These are phyloP conservation scores for Thelephora ganbajun DNA, from an alignment of 768 basidiomycete species.

Conservation along the genomic window DNA sequence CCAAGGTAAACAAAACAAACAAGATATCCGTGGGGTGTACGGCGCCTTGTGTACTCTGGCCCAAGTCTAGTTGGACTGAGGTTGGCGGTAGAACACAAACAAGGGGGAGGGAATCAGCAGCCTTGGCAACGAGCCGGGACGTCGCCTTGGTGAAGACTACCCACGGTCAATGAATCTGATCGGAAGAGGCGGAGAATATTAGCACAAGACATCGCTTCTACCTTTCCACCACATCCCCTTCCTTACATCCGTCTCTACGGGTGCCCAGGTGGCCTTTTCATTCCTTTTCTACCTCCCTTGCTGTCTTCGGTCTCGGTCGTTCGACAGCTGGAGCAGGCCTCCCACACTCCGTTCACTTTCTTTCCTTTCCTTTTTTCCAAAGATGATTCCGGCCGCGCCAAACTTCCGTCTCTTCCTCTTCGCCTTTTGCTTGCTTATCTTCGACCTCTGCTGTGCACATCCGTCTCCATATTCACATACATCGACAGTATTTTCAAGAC, in stretches of 20 bases:
- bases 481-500: neutral
- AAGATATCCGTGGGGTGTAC: too few species aligned
- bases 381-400: neutral
- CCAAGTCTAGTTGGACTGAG: too few species aligned
- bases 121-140: too few species aligned
- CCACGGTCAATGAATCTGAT: too few species aligned
- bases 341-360: neutral
- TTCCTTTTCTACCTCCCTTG: constrained; percentile 8
- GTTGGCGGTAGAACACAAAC: too few species aligned
- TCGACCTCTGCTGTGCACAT: neutral
- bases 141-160: too few species aligned
- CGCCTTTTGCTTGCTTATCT: neutral
- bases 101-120: too few species aligned
- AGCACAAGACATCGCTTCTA: too few species aligned
- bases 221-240: constrained; percentile 9
- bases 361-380: neutral
- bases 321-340: constrained; percentile 13
- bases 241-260: constrained; percentile 6
- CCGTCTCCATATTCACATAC: neutral
- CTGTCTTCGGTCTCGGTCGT: constrained; percentile 12
- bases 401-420: neutral
- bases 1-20: too few species aligned
- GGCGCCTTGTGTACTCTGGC: too few species aligned
- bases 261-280: constrained; percentile 22
- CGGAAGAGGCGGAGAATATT: too few species aligned